A percentile compares a stretch with the other conserved stretches of the same genome.
Conservation (phyloP, 257 asterid genomes). For the Fraxinus cuspidata region DNA sequence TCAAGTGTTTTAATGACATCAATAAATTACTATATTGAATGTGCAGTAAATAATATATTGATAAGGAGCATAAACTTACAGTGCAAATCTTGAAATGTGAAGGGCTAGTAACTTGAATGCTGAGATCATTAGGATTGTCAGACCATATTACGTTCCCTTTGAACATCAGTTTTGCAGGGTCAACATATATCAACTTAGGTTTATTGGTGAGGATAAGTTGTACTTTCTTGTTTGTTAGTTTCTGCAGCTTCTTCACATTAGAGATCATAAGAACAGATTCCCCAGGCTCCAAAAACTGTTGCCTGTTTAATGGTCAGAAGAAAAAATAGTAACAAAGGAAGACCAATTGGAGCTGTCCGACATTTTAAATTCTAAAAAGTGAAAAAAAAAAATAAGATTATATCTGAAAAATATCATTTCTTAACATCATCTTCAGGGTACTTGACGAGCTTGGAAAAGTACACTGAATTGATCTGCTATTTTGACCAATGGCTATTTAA, state of each 20-base stretch:
- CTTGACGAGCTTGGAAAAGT: neutral
- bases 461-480: neutral
- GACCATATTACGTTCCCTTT: slow-evolving; percentile 93
- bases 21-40: neutral
- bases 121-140: slow-evolving; percentile 82
- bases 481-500: neutral
- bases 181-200: slow-evolving; percentile 85
- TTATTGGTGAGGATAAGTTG: slow-evolving; percentile 96
- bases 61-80: slow-evolving; percentile 48
- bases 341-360: slow-evolving; percentile 3
- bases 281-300: slow-evolving; percentile 95
- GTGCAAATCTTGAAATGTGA: slow-evolving; percentile 89
- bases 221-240: slow-evolving; percentile 89
- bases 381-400: neutral
- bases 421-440: neutral
- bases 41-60: neutral
- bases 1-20: neutral
- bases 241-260: slow-evolving; percentile 86
- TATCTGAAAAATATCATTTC: too few relatives aligned
- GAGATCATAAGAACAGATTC: slow-evolving; percentile 98
- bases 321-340: neutral
- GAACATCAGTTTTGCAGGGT: slow-evolving; percentile 74
- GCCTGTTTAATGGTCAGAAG: slow-evolving; percentile 51
- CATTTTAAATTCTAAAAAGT: neutral
- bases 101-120: slow-evolving; percentile 81